phyloP scores from a whole-genome alignment of 1,284 basidiomycete genomes.

The Trichosporon ovoides region DNA sequence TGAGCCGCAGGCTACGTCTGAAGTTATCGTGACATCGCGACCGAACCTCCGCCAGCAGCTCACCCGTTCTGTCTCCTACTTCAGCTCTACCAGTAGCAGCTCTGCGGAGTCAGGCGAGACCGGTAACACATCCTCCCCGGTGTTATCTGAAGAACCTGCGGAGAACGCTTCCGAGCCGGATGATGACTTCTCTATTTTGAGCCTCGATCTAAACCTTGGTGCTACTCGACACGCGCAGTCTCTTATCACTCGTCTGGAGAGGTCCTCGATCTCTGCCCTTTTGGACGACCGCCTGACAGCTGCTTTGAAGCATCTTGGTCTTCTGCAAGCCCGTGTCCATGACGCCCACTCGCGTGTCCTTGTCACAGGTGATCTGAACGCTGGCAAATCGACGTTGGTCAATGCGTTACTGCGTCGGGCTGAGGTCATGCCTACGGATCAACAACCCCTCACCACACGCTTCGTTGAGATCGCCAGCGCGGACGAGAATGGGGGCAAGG shows the following conservation, averaged over 20 bases:
- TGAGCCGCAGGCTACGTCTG: conserved; percentile 62
- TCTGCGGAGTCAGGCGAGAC: background rate
- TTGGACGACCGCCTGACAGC: conserved; percentile 79
- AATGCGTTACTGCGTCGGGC: conserved; percentile 78
- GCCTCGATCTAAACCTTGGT: conserved; percentile 88
- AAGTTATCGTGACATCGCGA: conserved; percentile 57
- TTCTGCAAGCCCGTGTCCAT: conserved; percentile 76
- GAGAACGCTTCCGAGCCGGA: conserved; percentile 52
- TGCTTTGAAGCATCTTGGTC: conserved; percentile 73
- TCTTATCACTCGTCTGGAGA: conserved; percentile 86
- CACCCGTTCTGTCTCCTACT: conserved; percentile 44
- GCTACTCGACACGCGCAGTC: conserved; percentile 66
- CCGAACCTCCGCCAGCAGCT: conserved; percentile 53
- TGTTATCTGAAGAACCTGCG: conserved; percentile 26
- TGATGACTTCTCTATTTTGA: conserved; percentile 73
- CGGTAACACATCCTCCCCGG: background rate
- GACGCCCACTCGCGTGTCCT: conserved; percentile 94
- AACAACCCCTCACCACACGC: conserved; percentile 95
- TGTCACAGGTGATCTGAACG: conserved; percentile 98
- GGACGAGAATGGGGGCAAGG: conserved; percentile 61
- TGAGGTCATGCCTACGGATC: conserved; percentile 92
- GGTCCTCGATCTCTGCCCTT: conserved; percentile 84
- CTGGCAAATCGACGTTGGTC: conserved; percentile 97
- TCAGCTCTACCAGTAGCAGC: background rate
- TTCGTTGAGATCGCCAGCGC: conserved; percentile 98